Evolutionary conservation across 371 early-diverging fungal genomes (phyloP), one percentile per base, ranked within the genome.

Genomic region (Mucor sp.): DNA sequence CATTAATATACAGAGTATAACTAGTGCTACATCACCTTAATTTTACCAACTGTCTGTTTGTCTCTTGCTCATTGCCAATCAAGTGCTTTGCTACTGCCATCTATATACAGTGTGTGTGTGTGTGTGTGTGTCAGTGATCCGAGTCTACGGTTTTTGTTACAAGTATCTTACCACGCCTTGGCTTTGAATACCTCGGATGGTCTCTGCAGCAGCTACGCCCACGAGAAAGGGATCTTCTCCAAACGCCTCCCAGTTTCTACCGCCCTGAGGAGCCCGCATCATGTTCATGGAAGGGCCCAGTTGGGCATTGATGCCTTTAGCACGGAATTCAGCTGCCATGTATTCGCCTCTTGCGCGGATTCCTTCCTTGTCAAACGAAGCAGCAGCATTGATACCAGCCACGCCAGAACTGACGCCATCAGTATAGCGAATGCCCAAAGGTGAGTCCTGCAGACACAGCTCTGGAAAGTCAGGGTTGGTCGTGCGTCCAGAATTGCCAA

Each of bases 151-250:
- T 25, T 15, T 23, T 30, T 30, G 2, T 30, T 30, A 30, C 30
- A 30, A 30, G 30, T 30, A 30, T 2, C 53, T 25, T 12, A 53
- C 53, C 43, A 83, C 81, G 47, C 79, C 79, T 53, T 75, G 68
- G 17, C 74, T 73, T 68, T 83, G 83, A 21, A 79, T 73, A 63
- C 83, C 83, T 17, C 50, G 32, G 39, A 83, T 76, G 6, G 79
- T 80, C 59, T 79, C 73, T 2, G 65, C 67, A 59, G 76, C 68
- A 43, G 77, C 77, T 6, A 83, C 74, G 37, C 81, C 83, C 12
- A 83, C 71, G 15, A 90, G 75, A 59, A 69, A 89, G 15, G 91
- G 89, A 60, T 90, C 90, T 67, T 83, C 90, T 23, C 88, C 87
- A 61, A 84, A 82, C 4, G 76, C 84, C 70, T 89, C 90, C 89